Evolutionary conservation across 371 early-diverging fungal genomes (phyloP).

Genomic region (Parasitella parasitica): DNA sequence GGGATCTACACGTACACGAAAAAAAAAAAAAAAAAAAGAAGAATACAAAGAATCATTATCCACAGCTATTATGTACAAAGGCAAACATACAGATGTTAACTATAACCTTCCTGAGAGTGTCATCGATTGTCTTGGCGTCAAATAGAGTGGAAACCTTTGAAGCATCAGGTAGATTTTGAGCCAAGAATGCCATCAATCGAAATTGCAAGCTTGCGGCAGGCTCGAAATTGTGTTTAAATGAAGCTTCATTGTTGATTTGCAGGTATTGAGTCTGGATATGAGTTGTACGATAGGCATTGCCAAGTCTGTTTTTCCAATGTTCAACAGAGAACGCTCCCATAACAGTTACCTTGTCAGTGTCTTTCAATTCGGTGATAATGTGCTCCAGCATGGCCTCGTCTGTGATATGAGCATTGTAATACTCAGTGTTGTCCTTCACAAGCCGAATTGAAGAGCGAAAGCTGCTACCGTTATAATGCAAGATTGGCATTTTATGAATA

Average conservation of each 20-base stretch:
- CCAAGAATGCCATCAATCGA: background rate
- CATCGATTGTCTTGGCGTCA: background rate
- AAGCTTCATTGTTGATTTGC: background rate
- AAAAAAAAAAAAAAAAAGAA: no score
- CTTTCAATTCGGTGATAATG: background rate
- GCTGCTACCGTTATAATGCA: background rate
- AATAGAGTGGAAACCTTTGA: background rate
- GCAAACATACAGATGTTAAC: background rate
- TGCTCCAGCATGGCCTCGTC: background rate
- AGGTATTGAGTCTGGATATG: background rate
- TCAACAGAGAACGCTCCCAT: background rate
- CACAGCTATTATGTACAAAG: background rate
- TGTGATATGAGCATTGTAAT: background rate
- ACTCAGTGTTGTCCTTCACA: background rate
- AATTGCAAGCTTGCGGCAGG: background rate
- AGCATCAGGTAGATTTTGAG: background rate
- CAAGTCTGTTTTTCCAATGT: background rate
- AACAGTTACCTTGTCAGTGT: background rate
- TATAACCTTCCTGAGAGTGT: background rate
- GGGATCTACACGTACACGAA: background rate
- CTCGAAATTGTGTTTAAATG: background rate
- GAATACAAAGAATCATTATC: background rate
- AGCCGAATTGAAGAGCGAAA: background rate
- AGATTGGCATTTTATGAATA: background rate
- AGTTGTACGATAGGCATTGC: background rate